Percentiles rank a stretch among this genome's conserved stretches.
These are phyloP conservation scores for Gillenia trifoliata DNA, from an alignment of 306 rosid species.

Conservation along the genomic window DNA sequence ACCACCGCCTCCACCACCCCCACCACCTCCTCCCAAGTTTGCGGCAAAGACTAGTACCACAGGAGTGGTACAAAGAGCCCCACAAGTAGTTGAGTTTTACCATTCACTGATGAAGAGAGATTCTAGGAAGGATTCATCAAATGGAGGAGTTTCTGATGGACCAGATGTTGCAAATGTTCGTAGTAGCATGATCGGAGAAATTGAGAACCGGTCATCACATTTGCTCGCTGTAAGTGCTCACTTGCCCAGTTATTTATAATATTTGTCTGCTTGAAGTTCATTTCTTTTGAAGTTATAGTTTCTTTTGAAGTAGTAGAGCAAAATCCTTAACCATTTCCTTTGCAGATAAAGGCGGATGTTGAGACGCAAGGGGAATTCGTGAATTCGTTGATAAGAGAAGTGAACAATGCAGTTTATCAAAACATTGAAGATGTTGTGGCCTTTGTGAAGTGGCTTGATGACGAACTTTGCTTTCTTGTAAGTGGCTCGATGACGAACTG, in stretches of 20 bases:
- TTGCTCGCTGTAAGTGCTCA: constrained; percentile 81
- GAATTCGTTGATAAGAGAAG: constrained; percentile 86
- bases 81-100: constrained; percentile 93
- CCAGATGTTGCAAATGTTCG: constrained; percentile 86
- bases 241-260: background rate
- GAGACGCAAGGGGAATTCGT: constrained; percentile 99
- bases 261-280: background rate
- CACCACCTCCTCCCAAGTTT: constrained; percentile 75
- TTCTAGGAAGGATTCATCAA: constrained; percentile 80
- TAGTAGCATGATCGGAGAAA: constrained; percentile 97
- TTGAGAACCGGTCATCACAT: constrained; percentile 94
- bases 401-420: constrained; percentile 76
- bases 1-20: constrained; percentile 90
- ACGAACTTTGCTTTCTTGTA: constrained; percentile 98
- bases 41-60: constrained; percentile 37
- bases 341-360: constrained; percentile 92
- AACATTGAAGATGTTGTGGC: constrained; percentile 89
- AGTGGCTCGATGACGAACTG: too few relatives aligned
- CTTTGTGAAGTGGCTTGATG: constrained; percentile 97
- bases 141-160: constrained; percentile 64
- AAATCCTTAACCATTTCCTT: constrained; percentile 14
- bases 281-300: background rate
- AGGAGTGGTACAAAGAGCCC: constrained; percentile 73
- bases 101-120: constrained; percentile 98
- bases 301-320: background rate